These are phyloP conservation scores for Boletus semigastroideus DNA, from an alignment of 1,284 basidiomycete species.

Conservation along the genomic window DNA sequence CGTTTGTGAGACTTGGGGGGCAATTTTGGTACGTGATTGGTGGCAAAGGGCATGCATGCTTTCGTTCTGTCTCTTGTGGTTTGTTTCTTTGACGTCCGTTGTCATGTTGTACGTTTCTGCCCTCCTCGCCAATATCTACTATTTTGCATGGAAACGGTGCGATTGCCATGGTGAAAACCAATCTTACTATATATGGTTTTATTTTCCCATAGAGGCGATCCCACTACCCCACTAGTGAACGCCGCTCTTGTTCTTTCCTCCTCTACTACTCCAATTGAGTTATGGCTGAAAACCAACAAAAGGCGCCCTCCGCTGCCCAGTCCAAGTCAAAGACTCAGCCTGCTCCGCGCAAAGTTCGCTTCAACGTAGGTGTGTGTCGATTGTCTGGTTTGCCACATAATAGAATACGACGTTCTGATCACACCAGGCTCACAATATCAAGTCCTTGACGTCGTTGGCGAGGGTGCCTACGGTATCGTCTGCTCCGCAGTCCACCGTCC, in stretches of 20 bases:
- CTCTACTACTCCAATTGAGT: slow-evolving; percentile 3
- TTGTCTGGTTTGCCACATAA: background rate
- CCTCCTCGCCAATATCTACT: background rate
- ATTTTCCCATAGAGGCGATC: background rate
- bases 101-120: slow-evolving; percentile 20
- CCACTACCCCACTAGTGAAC: too few species aligned
- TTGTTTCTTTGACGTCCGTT: slow-evolving; percentile 5
- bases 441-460: slow-evolving; percentile 88
- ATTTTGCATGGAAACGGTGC: slow-evolving; percentile 1
- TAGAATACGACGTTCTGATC: slow-evolving; percentile 3
- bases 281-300: slow-evolving; percentile 29
- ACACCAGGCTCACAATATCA: slow-evolving; percentile 75
- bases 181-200: background rate
- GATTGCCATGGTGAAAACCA: background rate
- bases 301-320: slow-evolving; percentile 17
- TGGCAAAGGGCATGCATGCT: slow-evolving; percentile 4
- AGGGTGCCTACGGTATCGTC: slow-evolving; percentile 86
- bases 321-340: slow-evolving; percentile 63
- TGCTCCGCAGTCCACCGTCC: slow-evolving; percentile 84
- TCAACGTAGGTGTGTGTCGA: slow-evolving; percentile 81
- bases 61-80: slow-evolving; percentile 8
- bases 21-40: slow-evolving; percentile 4
- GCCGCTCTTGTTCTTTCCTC: slow-evolving; percentile 12
- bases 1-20: slow-evolving; percentile 2
- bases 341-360: slow-evolving; percentile 84